Conservation (phyloP, 345 rosid genomes). For the Acer yangbiense region DNA sequence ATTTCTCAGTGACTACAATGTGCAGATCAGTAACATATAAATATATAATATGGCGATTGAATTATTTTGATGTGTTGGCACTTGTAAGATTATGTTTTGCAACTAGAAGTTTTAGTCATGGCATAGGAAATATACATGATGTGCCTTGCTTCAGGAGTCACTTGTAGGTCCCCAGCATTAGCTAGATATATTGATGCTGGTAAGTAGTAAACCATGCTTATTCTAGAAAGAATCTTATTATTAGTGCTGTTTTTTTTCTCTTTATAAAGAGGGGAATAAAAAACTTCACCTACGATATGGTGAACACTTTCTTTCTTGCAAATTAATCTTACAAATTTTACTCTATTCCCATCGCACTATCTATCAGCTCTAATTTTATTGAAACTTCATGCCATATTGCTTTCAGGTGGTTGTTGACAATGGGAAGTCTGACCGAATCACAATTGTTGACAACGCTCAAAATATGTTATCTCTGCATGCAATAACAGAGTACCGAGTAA, state of each 20-base stretch:
- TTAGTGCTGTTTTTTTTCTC: not conserved
- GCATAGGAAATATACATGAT: not conserved
- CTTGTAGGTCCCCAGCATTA: not conserved
- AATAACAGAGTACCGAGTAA: conserved; percentile 74
- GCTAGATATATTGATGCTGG: not conserved
- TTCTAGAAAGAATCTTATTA: not conserved
- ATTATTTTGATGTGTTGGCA: not conserved
- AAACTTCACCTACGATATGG: not conserved
- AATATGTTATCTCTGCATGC: conserved; percentile 70
- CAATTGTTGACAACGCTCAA: conserved; percentile 50
- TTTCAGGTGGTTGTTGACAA: conserved; percentile 74
- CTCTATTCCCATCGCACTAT: not conserved
- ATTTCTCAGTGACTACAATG: not conserved
- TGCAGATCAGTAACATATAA: too few species aligned
- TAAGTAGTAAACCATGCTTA: not conserved
- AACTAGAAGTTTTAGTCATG: not conserved
- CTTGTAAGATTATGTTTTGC: not conserved
- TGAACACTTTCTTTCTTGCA: not conserved
- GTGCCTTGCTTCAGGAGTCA: not conserved
- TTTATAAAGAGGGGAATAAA: not conserved
- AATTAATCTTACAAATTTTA: not conserved
- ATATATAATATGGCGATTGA: too few species aligned
- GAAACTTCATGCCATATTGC: not conserved
- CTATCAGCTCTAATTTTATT: not conserved
- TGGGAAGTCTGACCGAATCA: conserved; percentile 92